Conservation (phyloP, 768 basidiomycete species). For the Mycena latifolia region DNA sequence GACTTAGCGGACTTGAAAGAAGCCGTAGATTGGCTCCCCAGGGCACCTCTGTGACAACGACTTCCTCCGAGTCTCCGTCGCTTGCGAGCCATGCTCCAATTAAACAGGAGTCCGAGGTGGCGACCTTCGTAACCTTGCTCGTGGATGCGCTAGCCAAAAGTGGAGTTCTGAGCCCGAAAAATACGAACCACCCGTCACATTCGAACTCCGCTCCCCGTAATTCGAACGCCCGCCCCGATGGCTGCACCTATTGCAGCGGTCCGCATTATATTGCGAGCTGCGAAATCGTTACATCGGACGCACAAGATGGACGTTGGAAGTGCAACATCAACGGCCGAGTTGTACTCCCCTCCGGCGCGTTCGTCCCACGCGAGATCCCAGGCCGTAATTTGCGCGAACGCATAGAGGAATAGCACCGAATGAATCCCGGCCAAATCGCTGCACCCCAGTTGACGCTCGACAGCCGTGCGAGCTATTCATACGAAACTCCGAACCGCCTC, state of each 20-base stretch:
- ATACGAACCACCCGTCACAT: no score
- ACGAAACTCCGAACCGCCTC: neutral
- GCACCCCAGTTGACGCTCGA: constrained; percentile 8
- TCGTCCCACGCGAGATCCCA: constrained; percentile 31
- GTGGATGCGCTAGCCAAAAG: no score
- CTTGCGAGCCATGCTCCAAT: no score
- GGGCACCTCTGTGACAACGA: constrained; percentile 28
- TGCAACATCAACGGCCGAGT: constrained; percentile 41
- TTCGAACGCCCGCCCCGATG: no score
- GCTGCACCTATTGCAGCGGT: neutral
- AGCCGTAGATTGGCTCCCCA: neutral
- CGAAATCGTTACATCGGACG: constrained; percentile 7
- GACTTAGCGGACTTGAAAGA: neutral
- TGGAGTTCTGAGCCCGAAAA: no score
- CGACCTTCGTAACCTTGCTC: no score
- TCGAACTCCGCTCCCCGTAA: no score
- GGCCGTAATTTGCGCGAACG: constrained; percentile 19
- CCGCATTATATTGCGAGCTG: no score
- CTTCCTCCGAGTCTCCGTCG: no score
- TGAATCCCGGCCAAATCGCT: constrained; percentile 29
- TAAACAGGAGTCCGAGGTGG: no score
- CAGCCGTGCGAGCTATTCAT: no score
- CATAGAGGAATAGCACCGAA: constrained; percentile 28
- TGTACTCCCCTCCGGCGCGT: constrained; percentile 30
- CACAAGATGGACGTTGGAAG: constrained; percentile 23